Conservation (phyloP, 129 eudicot genomes). For the Helichrysum umbraculigerum region DNA sequence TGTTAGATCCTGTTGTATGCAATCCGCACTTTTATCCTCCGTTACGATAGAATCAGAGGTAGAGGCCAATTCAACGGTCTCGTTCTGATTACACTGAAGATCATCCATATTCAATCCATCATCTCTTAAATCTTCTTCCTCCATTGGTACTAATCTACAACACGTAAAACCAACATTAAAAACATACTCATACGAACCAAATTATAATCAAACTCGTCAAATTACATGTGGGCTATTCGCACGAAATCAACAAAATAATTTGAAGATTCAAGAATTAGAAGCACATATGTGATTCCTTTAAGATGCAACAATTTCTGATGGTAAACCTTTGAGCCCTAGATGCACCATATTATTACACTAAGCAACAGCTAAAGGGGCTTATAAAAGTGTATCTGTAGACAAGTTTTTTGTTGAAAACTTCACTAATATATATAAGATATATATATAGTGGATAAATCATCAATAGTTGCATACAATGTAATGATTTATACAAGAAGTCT, state of each 20-base stretch:
- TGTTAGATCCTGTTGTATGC: slow-evolving; percentile 19
- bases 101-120: slow-evolving; percentile 17
- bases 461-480: too few species aligned
- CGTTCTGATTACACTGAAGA: slow-evolving; percentile 18
- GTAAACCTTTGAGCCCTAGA: too few species aligned
- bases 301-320: too few species aligned
- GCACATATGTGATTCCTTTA: too few species aligned
- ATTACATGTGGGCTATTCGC: background rate
- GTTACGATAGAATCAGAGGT: background rate
- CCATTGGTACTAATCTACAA: slow-evolving; percentile 20
- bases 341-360: too few species aligned
- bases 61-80: slow-evolving; percentile 14
- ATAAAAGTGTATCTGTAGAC: too few species aligned
- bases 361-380: too few species aligned
- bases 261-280: background rate
- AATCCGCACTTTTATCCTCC: slow-evolving; percentile 17
- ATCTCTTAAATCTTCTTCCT: slow-evolving; percentile 21
- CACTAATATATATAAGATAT: too few species aligned
- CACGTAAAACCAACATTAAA: background rate
- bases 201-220: background rate
- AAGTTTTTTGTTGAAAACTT: too few species aligned
- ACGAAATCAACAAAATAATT: background rate
- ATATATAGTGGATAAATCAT: too few species aligned
- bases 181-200: background rate
- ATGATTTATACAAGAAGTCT: too few species aligned